Evolutionary conservation across 768 basidiomycete genomes (phyloP), one percentile per base, ranked within the genome.

Genomic region (Suillus bovinus): DNA sequence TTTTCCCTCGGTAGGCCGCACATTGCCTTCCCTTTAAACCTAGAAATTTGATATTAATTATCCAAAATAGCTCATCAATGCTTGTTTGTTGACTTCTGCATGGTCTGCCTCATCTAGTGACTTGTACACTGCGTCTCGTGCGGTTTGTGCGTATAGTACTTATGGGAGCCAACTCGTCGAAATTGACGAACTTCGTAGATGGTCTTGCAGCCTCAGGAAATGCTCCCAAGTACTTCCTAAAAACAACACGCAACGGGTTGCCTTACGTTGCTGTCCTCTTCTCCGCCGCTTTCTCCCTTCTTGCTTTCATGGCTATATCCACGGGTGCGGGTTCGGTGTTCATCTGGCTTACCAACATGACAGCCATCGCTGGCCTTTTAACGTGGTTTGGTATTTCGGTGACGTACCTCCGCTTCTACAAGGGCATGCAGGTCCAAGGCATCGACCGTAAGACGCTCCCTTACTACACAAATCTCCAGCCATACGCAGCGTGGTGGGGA

Each of bases 31-130:
- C 16, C 46, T 31, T 55, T 6, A 1, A 11, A 38, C 22, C 14
- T 10, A 17, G 9, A 41, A 27, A 22, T 47, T 14, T 2, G 31
- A 61, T 20, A 60, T 67, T 17, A 52, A 46, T n/a, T 29, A 20
- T 50, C 22, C 5, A 31, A 24, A 9, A 7, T 49, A 90, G 88
- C 78, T 93, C 42, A 91, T 93, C 71, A 94, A 93, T 70, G 91
- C 89, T 3, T 87, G 85, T 71, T 81, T 96, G 16, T 76, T 98
- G 65, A 93, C 90, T 42, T 93, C 94, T 2, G 94, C 95, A 5
- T 95, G 91, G 89, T 96, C 94, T 29, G 94, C 95, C 39, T 91
- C 91, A 5, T 89, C 88, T 27, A 91, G 89, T 72, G 94, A 96
- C 72, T 73, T 97, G 50, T 96, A 94, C 77, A 95, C 93, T 5